phyloP scores from a whole-genome alignment of 2,329 filamentous ascomycete genomes.

The Alternaria sp. region DNA sequence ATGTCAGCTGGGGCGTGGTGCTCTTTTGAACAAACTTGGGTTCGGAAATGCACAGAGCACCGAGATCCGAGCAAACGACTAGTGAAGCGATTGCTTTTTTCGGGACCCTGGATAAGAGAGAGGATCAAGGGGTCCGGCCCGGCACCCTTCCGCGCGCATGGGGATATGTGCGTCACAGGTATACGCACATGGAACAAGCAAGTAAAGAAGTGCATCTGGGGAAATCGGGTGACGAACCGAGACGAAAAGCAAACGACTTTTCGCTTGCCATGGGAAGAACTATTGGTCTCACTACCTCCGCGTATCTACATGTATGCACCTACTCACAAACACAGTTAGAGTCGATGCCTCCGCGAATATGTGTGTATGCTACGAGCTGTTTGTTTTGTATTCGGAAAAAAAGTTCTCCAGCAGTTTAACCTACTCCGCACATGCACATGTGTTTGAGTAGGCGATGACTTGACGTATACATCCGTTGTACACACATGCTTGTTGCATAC shows the following conservation, averaged over 20 bases:
- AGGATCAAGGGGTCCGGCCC: neutral
- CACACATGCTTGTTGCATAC: too few relatives aligned
- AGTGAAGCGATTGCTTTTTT: neutral
- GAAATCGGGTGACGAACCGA: neutral
- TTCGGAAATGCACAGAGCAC: neutral
- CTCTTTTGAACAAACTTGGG: too few relatives aligned
- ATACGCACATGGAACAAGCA: neutral
- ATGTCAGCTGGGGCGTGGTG: constrained; percentile 2
- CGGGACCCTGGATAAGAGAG: too few relatives aligned
- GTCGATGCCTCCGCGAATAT: neutral
- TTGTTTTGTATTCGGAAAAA: too few relatives aligned
- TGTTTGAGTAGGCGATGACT: too few relatives aligned
- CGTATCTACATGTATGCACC: neutral
- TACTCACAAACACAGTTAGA: neutral
- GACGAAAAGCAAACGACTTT: neutral
- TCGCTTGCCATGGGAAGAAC: neutral
- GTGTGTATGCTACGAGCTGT: too few relatives aligned
- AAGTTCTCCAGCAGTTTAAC: too few relatives aligned
- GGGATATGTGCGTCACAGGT: neutral
- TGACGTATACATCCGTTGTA: too few relatives aligned
- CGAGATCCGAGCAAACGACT: neutral
- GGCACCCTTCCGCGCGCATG: neutral
- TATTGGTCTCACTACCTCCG: neutral
- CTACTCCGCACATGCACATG: too few relatives aligned
- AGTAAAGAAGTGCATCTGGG: neutral